Percentiles rank a stretch among this genome's conserved stretches.
Evolutionary conservation across 2,329 filamentous ascomycete genomes (phyloP).

Genomic region (Fusarium devonianum): DNA sequence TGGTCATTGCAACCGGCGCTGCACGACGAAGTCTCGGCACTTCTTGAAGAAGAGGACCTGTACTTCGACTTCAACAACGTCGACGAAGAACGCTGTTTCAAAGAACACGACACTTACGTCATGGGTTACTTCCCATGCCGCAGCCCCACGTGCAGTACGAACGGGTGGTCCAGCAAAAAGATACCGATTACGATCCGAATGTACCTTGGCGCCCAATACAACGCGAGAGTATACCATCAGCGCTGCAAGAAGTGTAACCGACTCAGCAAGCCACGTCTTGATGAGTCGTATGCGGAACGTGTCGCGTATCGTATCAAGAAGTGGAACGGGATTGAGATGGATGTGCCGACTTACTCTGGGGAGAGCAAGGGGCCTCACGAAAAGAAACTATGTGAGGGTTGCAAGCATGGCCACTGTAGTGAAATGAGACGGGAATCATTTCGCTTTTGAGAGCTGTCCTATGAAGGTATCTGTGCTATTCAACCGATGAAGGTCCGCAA

Average conservation of each 20-base stretch:
- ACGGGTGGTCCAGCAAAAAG: slow-evolving; percentile 45
- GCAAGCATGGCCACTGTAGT: slow-evolving; percentile 45
- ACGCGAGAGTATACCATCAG: slow-evolving; percentile 49
- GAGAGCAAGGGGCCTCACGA: slow-evolving; percentile 35
- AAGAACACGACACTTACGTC: slow-evolving; percentile 41
- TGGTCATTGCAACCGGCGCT: slow-evolving; percentile 35
- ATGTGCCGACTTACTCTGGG: slow-evolving; percentile 1
- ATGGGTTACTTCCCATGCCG: slow-evolving; percentile 47
- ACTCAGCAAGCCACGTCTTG: slow-evolving; percentile 38
- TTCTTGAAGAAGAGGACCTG: slow-evolving; percentile 24
- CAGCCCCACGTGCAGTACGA: slow-evolving; percentile 34
- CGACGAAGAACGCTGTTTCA: slow-evolving; percentile 10
- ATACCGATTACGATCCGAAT: slow-evolving; percentile 47
- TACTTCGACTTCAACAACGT: slow-evolving; percentile 38
- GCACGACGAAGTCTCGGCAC: slow-evolving; percentile 18
- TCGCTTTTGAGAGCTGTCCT: too few relatives aligned
- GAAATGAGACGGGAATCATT: too few relatives aligned
- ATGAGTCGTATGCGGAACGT: slow-evolving; percentile 45
- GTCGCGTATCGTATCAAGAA: slow-evolving; percentile 48
- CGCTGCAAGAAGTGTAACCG: slow-evolving; percentile 44
- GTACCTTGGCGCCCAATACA: slow-evolving; percentile 44
- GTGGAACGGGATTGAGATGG: slow-evolving; percentile 44
- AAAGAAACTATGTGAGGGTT: slow-evolving; percentile 46
- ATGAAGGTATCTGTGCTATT: too few relatives aligned
- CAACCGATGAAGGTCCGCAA: too few relatives aligned